Conservation (phyloP, 2,329 filamentous ascomycete genomes). For the Ceratocystis variospora region DNA sequence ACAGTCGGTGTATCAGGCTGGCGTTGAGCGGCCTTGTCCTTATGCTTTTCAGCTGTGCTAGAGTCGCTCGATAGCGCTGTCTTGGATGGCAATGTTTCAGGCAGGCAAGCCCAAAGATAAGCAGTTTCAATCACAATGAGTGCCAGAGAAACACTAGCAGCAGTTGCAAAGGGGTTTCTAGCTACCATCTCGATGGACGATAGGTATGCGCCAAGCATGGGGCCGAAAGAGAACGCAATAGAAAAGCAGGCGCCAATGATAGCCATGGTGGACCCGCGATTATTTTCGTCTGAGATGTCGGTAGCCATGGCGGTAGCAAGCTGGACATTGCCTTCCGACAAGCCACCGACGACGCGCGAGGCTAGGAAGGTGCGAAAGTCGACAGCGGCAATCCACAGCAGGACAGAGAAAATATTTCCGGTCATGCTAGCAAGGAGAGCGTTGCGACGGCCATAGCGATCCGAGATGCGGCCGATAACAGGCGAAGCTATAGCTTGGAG, state of each 20-base stretch:
- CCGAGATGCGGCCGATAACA: conserved; percentile 76
- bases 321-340: conserved; percentile 96
- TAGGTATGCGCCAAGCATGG: conserved; percentile 76
- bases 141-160: conserved; percentile 73
- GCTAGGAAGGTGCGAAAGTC: conserved; percentile 94
- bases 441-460: conserved; percentile 72
- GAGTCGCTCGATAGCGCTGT: conserved; percentile 25
- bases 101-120: conserved; percentile 72
- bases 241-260: conserved; percentile 94
- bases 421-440: conserved; percentile 83
- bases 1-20: conserved; percentile 20
- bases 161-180: conserved; percentile 85
- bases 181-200: conserved; percentile 63
- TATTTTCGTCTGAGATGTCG: conserved; percentile 77
- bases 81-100: conserved; percentile 66
- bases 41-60: conserved; percentile 16
- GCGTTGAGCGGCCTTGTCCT: background rate
- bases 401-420: conserved; percentile 84
- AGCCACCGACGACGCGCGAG: conserved; percentile 78
- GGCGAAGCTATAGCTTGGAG: conserved; percentile 88
- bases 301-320: conserved; percentile 91
- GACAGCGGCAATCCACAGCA: conserved; percentile 83
- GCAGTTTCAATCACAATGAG: conserved; percentile 76
- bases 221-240: conserved; percentile 92
- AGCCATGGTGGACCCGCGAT: conserved; percentile 84